Percentiles rank a stretch among this genome's conserved stretches.
Conservation (phyloP, 2,329 filamentous ascomycete species). For the Colletotrichum agaves region DNA sequence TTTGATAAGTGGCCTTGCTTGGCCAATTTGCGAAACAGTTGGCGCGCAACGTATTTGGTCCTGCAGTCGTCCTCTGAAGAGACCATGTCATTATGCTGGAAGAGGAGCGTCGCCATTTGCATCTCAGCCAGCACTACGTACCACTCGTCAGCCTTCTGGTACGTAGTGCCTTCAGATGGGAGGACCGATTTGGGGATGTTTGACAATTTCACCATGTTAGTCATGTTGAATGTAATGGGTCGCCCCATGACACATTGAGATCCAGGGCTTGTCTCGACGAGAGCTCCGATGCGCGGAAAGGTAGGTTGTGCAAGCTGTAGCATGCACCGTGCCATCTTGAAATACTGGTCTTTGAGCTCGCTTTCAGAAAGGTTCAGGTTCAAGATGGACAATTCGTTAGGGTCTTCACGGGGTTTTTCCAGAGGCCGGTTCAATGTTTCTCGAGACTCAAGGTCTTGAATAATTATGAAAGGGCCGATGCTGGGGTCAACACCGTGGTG, state of each 20-base stretch:
- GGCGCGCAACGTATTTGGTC: slow-evolving; percentile 7
- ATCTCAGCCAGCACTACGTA: slow-evolving; percentile 49
- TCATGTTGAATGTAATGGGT: slow-evolving; percentile 52
- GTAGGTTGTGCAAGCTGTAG: slow-evolving; percentile 48
- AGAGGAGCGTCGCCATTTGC: slow-evolving; percentile 47
- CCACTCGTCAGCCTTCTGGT: slow-evolving; percentile 44
- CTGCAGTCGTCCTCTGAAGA: slow-evolving; percentile 43
- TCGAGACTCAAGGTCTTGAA: slow-evolving; percentile 39
- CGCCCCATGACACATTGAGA: slow-evolving; percentile 39
- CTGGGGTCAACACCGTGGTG: slow-evolving; percentile 39
- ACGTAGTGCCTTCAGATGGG: slow-evolving; percentile 35
- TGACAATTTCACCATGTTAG: slow-evolving; percentile 42
- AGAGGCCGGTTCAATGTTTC: slow-evolving; percentile 39
- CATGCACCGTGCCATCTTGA: slow-evolving; percentile 49
- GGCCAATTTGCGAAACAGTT: slow-evolving; percentile 7
- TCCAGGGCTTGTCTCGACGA: slow-evolving; percentile 41
- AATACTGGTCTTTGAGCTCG: background rate
- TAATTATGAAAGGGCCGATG: slow-evolving; percentile 41
- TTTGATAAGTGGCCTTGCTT: background rate
- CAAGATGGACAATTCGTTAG: slow-evolving; percentile 39
- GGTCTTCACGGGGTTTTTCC: slow-evolving; percentile 37
- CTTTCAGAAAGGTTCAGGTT: slow-evolving; percentile 14
- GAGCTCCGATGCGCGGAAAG: slow-evolving; percentile 50
- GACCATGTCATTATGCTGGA: slow-evolving; percentile 49
- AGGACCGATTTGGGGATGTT: slow-evolving; percentile 32